phyloP scores from a whole-genome alignment of 805 yeast genomes.

The Cyberlindnera saturnus region DNA sequence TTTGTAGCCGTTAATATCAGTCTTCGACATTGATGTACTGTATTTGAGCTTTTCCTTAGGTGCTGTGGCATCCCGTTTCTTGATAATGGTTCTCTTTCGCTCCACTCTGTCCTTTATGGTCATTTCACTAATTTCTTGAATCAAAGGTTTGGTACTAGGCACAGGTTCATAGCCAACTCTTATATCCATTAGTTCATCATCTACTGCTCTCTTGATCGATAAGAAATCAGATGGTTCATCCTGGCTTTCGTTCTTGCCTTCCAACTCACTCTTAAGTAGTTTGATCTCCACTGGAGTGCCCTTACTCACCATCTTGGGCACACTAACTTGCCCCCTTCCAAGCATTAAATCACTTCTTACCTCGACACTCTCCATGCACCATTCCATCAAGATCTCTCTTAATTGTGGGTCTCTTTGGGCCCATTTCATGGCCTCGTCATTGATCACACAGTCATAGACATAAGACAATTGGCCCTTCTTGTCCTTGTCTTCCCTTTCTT shows the following conservation, averaged over 20 bases:
- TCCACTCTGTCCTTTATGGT: conserved; percentile 6
- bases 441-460: conserved; percentile 77
- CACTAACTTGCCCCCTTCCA: conserved; percentile 51
- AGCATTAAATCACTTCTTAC: conserved; percentile 42
- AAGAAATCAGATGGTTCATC: conserved; percentile 31
- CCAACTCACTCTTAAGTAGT: conserved; percentile 31
- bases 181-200: conserved; percentile 19
- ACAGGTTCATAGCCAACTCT: neutral
- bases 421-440: conserved; percentile 58
- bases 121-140: conserved; percentile 46
- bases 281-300: conserved; percentile 49
- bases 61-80: neutral
- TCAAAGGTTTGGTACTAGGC: conserved; percentile 34
- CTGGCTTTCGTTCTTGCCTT: conserved; percentile 37
- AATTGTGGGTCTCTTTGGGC: conserved; percentile 52
- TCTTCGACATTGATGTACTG: conserved; percentile 24
- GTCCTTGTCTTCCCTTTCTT: conserved; percentile 48
- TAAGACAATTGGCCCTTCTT: conserved; percentile 61
- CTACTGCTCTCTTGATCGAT: conserved; percentile 18
- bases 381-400: conserved; percentile 63
- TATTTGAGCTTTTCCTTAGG: conserved; percentile 17
- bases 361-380: conserved; percentile 81
- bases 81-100: neutral
- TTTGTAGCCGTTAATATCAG: conserved; percentile 25
- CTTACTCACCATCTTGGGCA: conserved; percentile 70